Conservation (phyloP, 2,329 filamentous ascomycete genomes). For the Cladosporium sphaerospermum region DNA sequence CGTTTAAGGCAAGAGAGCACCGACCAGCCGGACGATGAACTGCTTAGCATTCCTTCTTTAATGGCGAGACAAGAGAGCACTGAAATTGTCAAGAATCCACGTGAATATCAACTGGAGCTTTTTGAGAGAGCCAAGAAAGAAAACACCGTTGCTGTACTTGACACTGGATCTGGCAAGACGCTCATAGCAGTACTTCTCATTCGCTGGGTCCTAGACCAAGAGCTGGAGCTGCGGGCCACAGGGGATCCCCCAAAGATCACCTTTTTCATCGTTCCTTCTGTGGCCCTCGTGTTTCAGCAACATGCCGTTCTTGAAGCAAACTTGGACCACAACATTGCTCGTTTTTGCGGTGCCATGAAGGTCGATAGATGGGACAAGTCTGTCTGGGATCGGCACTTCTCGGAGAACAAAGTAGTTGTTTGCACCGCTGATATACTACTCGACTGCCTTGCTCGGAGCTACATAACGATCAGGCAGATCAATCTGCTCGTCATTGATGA, state of each 20-base stretch:
- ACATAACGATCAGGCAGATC: constrained; percentile 73
- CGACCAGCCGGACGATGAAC: constrained; percentile 32
- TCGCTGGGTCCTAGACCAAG: constrained; percentile 66
- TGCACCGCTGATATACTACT: constrained; percentile 86
- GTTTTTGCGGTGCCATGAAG: constrained; percentile 66
- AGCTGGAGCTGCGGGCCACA: constrained; percentile 61
- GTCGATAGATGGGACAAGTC: constrained; percentile 55
- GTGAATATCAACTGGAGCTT: constrained; percentile 87
- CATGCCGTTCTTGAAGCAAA: constrained; percentile 75
- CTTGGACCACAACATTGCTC: constrained; percentile 66
- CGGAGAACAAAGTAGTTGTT: constrained; percentile 73
- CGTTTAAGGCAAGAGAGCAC: constrained; percentile 26
- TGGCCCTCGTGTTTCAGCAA: constrained; percentile 87
- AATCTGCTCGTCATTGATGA: constrained; percentile 94
- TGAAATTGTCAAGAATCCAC: constrained; percentile 65
- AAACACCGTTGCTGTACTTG: constrained; percentile 88
- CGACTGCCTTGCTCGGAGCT: constrained; percentile 70
- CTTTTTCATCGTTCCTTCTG: constrained; percentile 84
- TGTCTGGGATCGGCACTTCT: constrained; percentile 54
- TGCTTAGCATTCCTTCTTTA: constrained; percentile 48
- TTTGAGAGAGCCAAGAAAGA: constrained; percentile 78
- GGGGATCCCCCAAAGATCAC: constrained; percentile 60
- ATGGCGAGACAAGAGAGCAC: constrained; percentile 47
- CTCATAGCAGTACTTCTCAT: constrained; percentile 87
- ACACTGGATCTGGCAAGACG: constrained; percentile 94